Evolutionary conservation across 2,329 filamentous ascomycete species (phyloP).

Genomic region (Kalmusia sp.): DNA sequence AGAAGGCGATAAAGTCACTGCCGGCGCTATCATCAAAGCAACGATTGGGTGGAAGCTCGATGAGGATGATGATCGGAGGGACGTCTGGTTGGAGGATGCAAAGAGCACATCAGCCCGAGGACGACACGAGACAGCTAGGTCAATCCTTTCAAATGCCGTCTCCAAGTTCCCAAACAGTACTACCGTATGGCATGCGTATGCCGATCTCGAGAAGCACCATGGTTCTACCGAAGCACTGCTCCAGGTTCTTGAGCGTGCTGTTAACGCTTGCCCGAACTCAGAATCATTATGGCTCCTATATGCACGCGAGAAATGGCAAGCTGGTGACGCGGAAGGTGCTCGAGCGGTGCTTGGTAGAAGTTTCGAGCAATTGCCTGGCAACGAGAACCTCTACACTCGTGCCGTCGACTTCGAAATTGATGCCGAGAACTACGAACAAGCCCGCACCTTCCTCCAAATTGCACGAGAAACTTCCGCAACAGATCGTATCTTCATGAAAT

Average conservation of each 20-base stretch:
- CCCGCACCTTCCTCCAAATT: conserved; percentile 79
- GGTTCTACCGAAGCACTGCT: conserved; percentile 83
- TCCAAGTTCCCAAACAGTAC: conserved; percentile 88
- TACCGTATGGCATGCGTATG: conserved; percentile 88
- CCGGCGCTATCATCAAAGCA: conserved; percentile 86
- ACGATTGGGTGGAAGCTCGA: conserved; percentile 93
- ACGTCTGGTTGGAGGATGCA: conserved; percentile 95
- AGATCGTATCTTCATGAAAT: conserved; percentile 97
- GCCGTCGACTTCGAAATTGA: conserved; percentile 97
- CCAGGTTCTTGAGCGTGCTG: conserved; percentile 87
- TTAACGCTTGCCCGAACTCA: conserved; percentile 89
- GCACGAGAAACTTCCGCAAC: conserved; percentile 90
- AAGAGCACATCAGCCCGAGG: conserved; percentile 80
- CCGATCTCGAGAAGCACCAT: conserved; percentile 89
- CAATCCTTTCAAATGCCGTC: conserved; percentile 90
- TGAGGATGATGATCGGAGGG: conserved; percentile 94
- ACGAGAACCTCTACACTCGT: conserved; percentile 97
- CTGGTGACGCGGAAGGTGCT: conserved; percentile 85
- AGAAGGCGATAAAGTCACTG: conserved; percentile 86
- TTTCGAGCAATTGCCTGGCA: conserved; percentile 94
- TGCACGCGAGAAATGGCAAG: conserved; percentile 92
- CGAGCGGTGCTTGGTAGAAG: conserved; percentile 84
- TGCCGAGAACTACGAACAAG: conserved; percentile 80
- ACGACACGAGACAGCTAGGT: conserved; percentile 86
- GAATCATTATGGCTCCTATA: conserved; percentile 96